Base-by-base conservation (phyloP, 306 rosid species). In the Vigna hirtella region DNA sequence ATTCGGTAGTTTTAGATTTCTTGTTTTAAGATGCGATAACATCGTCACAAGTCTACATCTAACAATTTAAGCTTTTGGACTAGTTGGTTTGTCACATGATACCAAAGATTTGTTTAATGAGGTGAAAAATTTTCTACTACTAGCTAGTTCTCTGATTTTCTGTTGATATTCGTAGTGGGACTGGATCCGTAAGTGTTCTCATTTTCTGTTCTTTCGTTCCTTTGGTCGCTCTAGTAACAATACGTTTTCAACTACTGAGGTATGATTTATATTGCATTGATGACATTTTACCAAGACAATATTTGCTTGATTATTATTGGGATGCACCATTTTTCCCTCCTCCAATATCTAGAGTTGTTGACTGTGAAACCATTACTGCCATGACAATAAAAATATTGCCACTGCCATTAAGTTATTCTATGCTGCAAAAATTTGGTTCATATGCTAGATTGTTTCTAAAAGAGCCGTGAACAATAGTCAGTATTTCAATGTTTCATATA, bases 31-130 rank as follows among this genome's bases (percentile, higher is more conserved):
- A 16, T 30, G 8, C 0, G 11, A 61, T 28, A 30, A 32, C 32
- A 32, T 32, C 18, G 17, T 64, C 45, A 6, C 6, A 5, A 3
- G 28, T 16, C 7, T 16, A 7, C 17, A 9, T 16, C 47, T 34
- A 34, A 34, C 68, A 63, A 16, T 63, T 63, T 63, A 32, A 63
- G 68, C 26, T 63, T 34, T 34, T 32, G 26, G 48, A 34, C 47
- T 63, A 6, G 24, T 63, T 63, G 24, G 45, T 34, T 16, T 17
- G 13, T 57, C 8, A 11, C 64, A 57, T 57, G 64, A 7, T 24
- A 57, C 68, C 26, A 34, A 15, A 61, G 18, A 11, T 28, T 59
- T 26, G 40, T 12, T 30, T 57, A 24, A 9, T 57, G 22, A 4
- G 36, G 36, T 57, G 63, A 57, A 57, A 34, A 4, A 4, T 22